Evolutionary conservation across 2,329 filamentous ascomycete species (phyloP), one percentile per base, ranked within the genome.

Genomic region (Xenoacremonium recifei): DNA sequence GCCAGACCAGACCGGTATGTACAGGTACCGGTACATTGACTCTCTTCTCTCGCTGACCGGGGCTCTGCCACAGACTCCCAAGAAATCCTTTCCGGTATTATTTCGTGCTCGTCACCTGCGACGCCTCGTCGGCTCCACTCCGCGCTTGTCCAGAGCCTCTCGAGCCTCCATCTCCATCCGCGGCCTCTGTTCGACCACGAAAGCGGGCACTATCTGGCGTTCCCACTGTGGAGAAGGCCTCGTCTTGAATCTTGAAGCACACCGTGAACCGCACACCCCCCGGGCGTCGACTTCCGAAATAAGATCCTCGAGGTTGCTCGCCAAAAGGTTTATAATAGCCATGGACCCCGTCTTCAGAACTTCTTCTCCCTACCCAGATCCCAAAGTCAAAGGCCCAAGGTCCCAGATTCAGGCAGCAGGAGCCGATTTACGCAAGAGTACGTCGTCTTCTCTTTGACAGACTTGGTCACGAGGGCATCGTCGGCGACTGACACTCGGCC

Each of bases 391-490:
- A 67, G 61, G 66, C 56, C 65, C 66, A 50, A 62, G 61, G 54
- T 66, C 63, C 49, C 58, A 66, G 50, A 58, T 64, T 50, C 64
- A 66, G 53, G 55, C 62, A 54, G 51, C 54, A 56, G 59, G 61
- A 59, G 54, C 57, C 54, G 61, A 65, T 61, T 62, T 68, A 51
- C 63, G 59, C 68, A 71, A 67, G 54, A 71, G 68, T 70, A 55
- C 55, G 68, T 67, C 37, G 37, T 40, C 44, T 42, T 33, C 38
- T 25, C 44, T 31, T 34, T 25, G 35, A 37, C 43, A 42, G 21
- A 37, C 33, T 35, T 37, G 19, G 15, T 19, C 10, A 18, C 17
- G 20, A 35, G 31, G 29, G n/a, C 29, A 15, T n/a, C 6, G 29
- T 10, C 29, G 13, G 29, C 35, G 20, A 23, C 21, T 27, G 18